Base-by-base conservation (phyloP, 2,329 filamentous ascomycete species). In the Endocalyx cinctus region DNA sequence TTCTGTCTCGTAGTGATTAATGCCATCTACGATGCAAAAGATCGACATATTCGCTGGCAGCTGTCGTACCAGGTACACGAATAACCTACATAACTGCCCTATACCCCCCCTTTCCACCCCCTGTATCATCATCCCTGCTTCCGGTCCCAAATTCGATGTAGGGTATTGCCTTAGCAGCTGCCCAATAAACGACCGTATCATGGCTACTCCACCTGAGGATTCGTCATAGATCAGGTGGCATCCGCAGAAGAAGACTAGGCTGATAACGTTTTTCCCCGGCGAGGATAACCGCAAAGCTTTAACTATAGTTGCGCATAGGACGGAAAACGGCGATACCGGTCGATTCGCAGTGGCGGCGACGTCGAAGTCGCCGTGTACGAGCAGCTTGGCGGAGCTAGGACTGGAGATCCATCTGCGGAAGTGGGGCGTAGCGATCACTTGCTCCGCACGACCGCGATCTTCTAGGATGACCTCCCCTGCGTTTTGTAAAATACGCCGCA, bases 181-280 rank as follows among this genome's bases (percentile, higher is more conserved):
- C 16, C 26, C 19, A 15, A 29, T 17, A n/a, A 39, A 29, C 1
- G 37, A 39, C 7, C 25, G 29, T 14, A 39, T 39, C 37, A 39
- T 35, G n/a, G 15, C 29, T 7, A 16, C 33, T 5, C 33, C 32
- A 10, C 36, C 36, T 11, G 13, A 17, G 12, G 25, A 29, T 14
- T 27, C 14, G 25, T 35, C 25, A n/a, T 31, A 11, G 4, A 17
- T 20, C 19, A 37, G 28, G 17, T 39, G 37, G 6, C 26, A 11
- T 19, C 37, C 37, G 15, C 37, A 39, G 37, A 39, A 35, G 23
- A 36, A 39, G 19, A 39, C 33, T 4, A 36, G 19, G 19, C 37
- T 36, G 12, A 37, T 29, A 5, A 17, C 8, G 6, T 31, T 17
- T 12, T 19, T 13, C 11, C 22, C 19, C 15, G 34, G 15, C 32